phyloP scores from a whole-genome alignment of 176 grass and related monocot genomes.

The Coix lacrymajobi region DNA sequence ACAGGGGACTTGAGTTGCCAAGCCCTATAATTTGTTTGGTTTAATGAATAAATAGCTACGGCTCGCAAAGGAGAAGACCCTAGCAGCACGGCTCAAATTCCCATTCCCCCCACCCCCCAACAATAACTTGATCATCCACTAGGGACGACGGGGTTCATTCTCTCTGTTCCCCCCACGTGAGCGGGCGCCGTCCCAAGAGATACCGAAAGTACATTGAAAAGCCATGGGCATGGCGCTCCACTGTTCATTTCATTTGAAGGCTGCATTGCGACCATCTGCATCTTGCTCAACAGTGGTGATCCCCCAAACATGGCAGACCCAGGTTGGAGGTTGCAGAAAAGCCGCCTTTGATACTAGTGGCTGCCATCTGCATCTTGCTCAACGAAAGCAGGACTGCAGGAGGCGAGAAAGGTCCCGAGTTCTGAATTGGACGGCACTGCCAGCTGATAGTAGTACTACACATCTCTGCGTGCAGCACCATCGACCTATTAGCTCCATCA shows the following conservation, averaged over 20 bases:
- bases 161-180: not conserved
- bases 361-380: not conserved
- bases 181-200: not conserved
- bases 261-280: not conserved
- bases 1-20: not conserved
- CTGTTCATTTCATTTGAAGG: not conserved
- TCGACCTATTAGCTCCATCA: not conserved
- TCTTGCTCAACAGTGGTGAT: not conserved
- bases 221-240: too few species aligned
- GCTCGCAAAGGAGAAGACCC: too few species aligned
- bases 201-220: not conserved
- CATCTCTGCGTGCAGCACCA: not conserved
- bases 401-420: not conserved
- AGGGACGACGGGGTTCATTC: not conserved
- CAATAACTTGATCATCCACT: not conserved
- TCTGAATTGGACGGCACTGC: slow-evolving; percentile 15
- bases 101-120: fast-evolving
- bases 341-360: not conserved
- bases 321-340: not conserved
- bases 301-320: not conserved
- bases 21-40: too few species aligned
- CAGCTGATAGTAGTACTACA: not conserved
- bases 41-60: too few species aligned
- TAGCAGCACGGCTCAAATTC: too few species aligned
- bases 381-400: not conserved